Conservation (phyloP, 23 red algal genomes). For the Gracilariopsis chorda region DNA sequence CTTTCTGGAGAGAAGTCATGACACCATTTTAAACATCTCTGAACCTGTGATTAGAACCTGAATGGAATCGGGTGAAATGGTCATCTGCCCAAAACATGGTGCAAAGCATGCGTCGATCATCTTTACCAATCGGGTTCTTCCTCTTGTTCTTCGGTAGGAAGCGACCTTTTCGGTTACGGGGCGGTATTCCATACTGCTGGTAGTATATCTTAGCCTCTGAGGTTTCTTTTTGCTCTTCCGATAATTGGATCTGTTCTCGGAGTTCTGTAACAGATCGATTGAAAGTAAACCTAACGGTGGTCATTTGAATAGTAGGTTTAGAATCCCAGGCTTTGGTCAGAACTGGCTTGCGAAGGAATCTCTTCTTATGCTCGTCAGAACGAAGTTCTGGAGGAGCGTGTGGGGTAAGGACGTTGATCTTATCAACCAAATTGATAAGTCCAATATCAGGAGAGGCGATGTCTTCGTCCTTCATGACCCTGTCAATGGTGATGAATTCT, state of each 20-base stretch:
- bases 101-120: background rate
- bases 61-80: background rate
- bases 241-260: background rate
- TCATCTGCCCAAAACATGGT: background rate
- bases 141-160: background rate
- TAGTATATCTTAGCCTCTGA: background rate
- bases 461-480: background rate
- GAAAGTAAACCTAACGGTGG: background rate
- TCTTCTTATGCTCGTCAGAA: background rate
- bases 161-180: background rate
- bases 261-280: background rate
- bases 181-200: background rate
- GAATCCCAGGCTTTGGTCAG: background rate
- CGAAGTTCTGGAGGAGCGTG: background rate
- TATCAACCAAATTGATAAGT: background rate
- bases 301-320: background rate
- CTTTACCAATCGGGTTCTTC: background rate
- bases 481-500: background rate
- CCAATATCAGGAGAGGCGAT: background rate
- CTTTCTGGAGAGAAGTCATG: too few species aligned
- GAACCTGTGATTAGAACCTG: background rate
- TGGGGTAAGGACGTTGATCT: background rate
- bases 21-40: background rate
- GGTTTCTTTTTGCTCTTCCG: background rate
- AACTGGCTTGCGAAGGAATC: background rate